Base-by-base conservation (phyloP, 2,329 filamentous ascomycete genomes). In the Claviceps humidiphila region DNA sequence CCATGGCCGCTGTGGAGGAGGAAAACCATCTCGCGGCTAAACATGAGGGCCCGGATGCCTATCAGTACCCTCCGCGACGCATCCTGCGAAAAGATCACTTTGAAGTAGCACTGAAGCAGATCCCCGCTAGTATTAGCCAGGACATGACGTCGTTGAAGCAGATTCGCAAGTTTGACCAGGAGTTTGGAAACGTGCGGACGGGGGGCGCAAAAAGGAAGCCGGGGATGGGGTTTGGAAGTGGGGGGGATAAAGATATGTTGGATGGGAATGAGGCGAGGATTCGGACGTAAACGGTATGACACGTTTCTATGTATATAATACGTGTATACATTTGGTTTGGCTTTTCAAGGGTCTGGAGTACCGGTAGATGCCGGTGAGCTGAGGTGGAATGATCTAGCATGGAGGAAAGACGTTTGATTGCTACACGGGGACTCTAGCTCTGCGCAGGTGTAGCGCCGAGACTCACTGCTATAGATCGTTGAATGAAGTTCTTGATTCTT, bases 81-180 rank as follows among this genome's bases (percentile, higher is more conserved):
- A 64, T 57, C 3, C 74, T 98, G 34, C 74, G 71, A 3, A 68
- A 70, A 22, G 67, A 74, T 2, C 93, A 98, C 68, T 97, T 98
- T 63, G 85, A 90, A 16, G 85, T 81, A 58, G 93, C 89, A 2
- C 74, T 95, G 61, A 78, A 81, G 60, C 90, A 97, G 67, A 95
- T 98, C 59, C 87, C 85, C 52, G 89, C 93, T 0, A 94, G 87
- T 61, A 90, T 96, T 58, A 90, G 82, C 60, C 91, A 96, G 67
- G 90, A 98, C 62, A 97, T 96, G 91, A 76, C 81, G 48, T 88
- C 82, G 37, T 72, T 98, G 56, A 80, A 81, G 58, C 87, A 87
- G 13, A 95, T 98, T 61, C 80, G 88, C 60, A 94, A 94, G 69
- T 98, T 97, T 63, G 93, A 98, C 64, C 88, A 95, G 69, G 86